phyloP scores from a whole-genome alignment of 1,284 basidiomycete genomes.

The Leccinum glutinopallens region DNA sequence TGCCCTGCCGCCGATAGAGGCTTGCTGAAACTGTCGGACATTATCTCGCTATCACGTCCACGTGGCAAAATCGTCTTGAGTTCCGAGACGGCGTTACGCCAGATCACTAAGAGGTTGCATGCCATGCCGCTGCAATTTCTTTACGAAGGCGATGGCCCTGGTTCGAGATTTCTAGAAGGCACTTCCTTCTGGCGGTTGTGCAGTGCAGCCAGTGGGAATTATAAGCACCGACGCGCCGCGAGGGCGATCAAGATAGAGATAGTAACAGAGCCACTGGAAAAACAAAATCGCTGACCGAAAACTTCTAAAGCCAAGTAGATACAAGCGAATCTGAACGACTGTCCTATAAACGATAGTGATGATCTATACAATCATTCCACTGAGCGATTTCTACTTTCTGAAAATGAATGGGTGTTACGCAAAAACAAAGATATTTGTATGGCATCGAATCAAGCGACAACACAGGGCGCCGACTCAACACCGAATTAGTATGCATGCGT shows the following conservation, averaged over 20 bases:
- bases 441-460: slow-evolving; percentile 8
- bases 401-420: neutral
- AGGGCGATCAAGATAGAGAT: no score
- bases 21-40: slow-evolving; percentile 15
- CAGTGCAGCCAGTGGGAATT: neutral
- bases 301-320: neutral
- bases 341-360: neutral
- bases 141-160: neutral
- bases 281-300: neutral
- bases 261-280: neutral
- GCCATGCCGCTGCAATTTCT: slow-evolving; percentile 5
- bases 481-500: neutral
- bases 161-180: neutral
- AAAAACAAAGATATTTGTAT: slow-evolving; percentile 5
- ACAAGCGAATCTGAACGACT: slow-evolving; percentile 10
- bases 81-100: neutral
- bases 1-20: neutral
- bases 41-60: slow-evolving; percentile 15
- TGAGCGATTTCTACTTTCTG: neutral
- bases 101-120: neutral
- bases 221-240: neutral
- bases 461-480: neutral
- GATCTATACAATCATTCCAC: slow-evolving; percentile 19
- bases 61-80: slow-evolving; percentile 15
- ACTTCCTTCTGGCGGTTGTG: neutral